phyloP scores from a whole-genome alignment of 257 asterid genomes.

The Solanum pinnatisectum region DNA sequence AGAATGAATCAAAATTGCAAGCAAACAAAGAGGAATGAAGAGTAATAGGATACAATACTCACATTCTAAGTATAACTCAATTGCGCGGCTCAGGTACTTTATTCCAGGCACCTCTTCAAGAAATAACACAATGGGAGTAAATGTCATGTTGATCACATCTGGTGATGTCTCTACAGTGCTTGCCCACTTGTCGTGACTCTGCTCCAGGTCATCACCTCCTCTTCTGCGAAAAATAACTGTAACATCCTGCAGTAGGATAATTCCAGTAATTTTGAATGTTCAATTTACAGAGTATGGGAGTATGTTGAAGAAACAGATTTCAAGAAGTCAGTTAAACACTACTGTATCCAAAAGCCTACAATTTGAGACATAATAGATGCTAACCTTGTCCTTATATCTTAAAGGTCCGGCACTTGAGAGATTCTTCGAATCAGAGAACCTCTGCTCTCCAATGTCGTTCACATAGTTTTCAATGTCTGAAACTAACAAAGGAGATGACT shows the following conservation, averaged over 20 bases:
- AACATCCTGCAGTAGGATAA: conserved; percentile 65
- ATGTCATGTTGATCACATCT: conserved; percentile 94
- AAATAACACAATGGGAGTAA: conserved; percentile 74
- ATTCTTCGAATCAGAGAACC: conserved; percentile 73
- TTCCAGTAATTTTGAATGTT: background rate
- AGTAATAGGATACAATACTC: conserved; percentile 14
- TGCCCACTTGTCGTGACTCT: conserved; percentile 92
- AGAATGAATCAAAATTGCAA: background rate
- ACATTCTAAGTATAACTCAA: conserved; percentile 91
- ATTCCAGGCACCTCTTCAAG: conserved; percentile 88
- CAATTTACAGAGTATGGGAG: background rate
- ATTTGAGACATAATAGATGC: conserved; percentile 8
- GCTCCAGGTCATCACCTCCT: conserved; percentile 99
- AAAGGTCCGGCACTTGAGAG: conserved; percentile 62
- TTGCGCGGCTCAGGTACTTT: conserved; percentile 80
- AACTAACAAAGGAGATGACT: conserved; percentile 72
- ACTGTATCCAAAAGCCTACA: background rate
- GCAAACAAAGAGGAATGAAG: background rate
- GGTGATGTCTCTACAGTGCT: conserved; percentile 82
- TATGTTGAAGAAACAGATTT: background rate
- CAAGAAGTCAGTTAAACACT: background rate
- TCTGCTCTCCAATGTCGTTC: conserved; percentile 83
- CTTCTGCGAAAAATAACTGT: conserved; percentile 97
- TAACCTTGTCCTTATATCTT: conserved; percentile 97
- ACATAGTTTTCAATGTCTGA: conserved; percentile 74